Conservation (phyloP, 208 protist species). For the Trypanosoma lewisi region DNA sequence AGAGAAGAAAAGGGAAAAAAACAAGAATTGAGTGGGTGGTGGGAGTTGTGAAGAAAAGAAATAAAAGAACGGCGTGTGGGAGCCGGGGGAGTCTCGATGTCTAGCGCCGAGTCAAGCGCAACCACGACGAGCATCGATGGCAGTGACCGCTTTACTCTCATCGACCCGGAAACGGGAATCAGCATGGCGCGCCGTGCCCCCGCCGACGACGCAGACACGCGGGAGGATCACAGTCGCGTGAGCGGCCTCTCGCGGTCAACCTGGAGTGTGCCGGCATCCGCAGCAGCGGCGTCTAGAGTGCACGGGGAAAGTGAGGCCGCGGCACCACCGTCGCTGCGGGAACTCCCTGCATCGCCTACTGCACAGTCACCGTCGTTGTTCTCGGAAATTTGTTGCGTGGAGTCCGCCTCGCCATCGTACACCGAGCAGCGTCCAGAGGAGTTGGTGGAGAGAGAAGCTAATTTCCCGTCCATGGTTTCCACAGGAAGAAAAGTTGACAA, state of each 20-base stretch:
- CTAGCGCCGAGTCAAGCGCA: too few relatives aligned
- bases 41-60: too few relatives aligned
- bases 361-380: not conserved
- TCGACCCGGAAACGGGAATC: conserved; percentile 5
- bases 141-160: conserved; percentile 1
- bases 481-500: not conserved
- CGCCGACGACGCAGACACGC: not conserved
- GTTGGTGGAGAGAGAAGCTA: not conserved
- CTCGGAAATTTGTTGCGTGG: not conserved
- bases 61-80: not conserved
- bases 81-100: not conserved
- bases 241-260: not conserved
- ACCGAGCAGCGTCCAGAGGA: not conserved
- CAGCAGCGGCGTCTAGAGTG: too few relatives aligned
- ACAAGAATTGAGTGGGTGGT: too few relatives aligned
- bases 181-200: not conserved
- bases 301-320: too few relatives aligned
- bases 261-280: not conserved
- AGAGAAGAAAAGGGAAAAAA: not conserved
- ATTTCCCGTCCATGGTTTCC: not conserved
- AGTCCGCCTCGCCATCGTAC: not conserved
- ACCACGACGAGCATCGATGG: not conserved
- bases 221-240: not conserved
- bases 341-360: not conserved
- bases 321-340: too few relatives aligned